Percentiles rank a stretch among this genome's conserved stretches.
Conservation (phyloP, 352 stramenopile species). For the Blastocystis sp. region DNA sequence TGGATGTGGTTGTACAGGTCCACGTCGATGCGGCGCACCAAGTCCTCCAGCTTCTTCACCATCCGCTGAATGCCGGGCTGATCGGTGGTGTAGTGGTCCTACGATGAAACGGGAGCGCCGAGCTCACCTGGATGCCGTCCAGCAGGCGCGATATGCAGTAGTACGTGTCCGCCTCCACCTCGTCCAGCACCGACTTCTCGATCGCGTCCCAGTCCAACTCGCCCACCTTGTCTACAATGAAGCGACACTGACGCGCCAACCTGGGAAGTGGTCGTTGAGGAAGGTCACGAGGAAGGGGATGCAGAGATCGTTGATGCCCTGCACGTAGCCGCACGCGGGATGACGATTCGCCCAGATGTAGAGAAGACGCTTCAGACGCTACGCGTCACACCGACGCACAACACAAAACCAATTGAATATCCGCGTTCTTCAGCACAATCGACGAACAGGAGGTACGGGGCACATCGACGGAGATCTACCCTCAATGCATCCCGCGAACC, state of each 20-base stretch:
- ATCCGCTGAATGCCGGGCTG: conserved; percentile 97
- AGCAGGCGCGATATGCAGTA: conserved; percentile 98
- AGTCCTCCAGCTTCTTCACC: conserved; percentile 94
- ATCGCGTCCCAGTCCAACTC: conserved; percentile 81
- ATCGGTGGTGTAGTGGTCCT: conserved; percentile 97
- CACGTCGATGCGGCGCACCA: conserved; percentile 92
- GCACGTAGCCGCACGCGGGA: conserved; percentile 95
- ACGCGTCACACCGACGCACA: conserved; percentile 73
- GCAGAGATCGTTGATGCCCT: conserved; percentile 97
- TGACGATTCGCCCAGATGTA: conserved; percentile 99
- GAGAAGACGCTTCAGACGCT: conserved; percentile 90
- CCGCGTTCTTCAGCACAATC: conserved; percentile 93
- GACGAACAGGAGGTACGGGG: conserved; percentile 93
- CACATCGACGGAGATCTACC: conserved; percentile 97
- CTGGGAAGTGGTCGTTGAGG: conserved; percentile 74
- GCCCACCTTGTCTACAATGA: conserved; percentile 23
- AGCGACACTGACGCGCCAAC: not conserved
- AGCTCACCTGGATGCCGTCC: conserved; percentile 88
- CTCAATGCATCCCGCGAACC: not conserved
- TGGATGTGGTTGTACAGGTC: conserved; percentile 92
- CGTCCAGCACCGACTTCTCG: conserved; percentile 79
- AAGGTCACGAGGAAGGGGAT: conserved; percentile 96
- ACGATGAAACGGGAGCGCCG: not conserved
- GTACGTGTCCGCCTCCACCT: conserved; percentile 96
- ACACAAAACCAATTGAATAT: conserved; percentile 81